These are phyloP conservation scores for Abortiporus biennis DNA, from an alignment of 1,284 basidiomycete species.

Conservation along the genomic window DNA sequence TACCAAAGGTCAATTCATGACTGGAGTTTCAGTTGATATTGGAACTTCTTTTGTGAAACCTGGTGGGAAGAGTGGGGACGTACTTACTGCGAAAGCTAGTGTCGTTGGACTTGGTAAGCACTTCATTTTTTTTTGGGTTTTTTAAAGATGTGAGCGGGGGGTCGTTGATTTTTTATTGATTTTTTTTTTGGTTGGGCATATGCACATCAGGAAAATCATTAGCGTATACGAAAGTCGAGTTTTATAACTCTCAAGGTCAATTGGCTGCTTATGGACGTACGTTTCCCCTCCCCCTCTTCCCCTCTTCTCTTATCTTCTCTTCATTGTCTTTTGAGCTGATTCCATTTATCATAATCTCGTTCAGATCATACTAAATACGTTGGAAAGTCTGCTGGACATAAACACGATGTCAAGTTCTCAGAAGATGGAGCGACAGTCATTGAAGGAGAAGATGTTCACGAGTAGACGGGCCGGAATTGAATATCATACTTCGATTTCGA, in stretches of 20 bases:
- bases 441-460: conserved; percentile 55
- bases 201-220: conserved; percentile 63
- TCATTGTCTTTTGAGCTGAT: background rate
- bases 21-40: conserved; percentile 86
- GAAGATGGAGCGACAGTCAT: conserved; percentile 69
- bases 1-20: conserved; percentile 79
- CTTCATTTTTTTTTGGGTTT: too few species aligned
- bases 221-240: conserved; percentile 77
- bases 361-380: conserved; percentile 87
- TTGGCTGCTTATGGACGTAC: conserved; percentile 81
- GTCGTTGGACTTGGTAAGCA: conserved; percentile 58
- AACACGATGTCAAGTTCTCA: conserved; percentile 77
- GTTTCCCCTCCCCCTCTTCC: conserved; percentile 2
- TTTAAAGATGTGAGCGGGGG: too few species aligned
- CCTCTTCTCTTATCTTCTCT: too few species aligned
- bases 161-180: conserved; percentile 2
- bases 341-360: background rate
- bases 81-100: conserved; percentile 53
- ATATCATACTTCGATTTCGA: background rate
- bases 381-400: conserved; percentile 64
- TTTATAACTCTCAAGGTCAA: conserved; percentile 63
- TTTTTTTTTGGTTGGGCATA: background rate
- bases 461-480: conserved; percentile 1
- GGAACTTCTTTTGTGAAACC: conserved; percentile 78
- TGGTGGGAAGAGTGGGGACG: conserved; percentile 60